Conservation (phyloP, 1,284 basidiomycete genomes). For the Afroboletus lepidellus region DNA sequence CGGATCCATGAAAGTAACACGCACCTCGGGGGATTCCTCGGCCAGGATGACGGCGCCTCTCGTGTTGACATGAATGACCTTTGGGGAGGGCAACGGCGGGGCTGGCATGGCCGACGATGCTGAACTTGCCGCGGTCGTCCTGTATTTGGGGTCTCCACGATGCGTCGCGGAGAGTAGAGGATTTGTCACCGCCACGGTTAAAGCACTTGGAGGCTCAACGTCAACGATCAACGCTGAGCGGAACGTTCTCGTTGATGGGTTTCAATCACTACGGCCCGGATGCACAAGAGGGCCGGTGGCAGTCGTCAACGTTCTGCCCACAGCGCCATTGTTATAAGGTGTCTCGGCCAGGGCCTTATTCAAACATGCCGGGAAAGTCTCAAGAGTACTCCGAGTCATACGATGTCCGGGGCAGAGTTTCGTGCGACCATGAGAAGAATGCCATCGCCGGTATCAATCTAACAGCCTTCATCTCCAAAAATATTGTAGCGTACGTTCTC, state of each 20-base stretch:
- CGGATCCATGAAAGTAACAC: slow-evolving; percentile 25
- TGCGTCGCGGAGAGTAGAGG: slow-evolving; percentile 6
- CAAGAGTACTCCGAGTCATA: neutral
- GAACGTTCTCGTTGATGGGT: slow-evolving; percentile 7
- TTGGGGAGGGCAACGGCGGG: slow-evolving; percentile 60
- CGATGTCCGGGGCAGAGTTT: neutral
- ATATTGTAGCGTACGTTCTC: neutral
- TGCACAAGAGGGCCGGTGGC: neutral
- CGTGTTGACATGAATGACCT: slow-evolving; percentile 82
- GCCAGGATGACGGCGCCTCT: slow-evolving; percentile 86
- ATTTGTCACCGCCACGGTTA: slow-evolving; percentile 22
- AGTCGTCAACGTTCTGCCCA: neutral
- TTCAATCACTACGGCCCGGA: neutral
- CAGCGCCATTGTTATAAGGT: slow-evolving; percentile 10
- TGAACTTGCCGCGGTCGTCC: slow-evolving; percentile 10
- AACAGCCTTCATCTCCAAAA: slow-evolving; percentile 2
- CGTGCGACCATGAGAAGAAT: slow-evolving; percentile 13
- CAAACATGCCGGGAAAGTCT: slow-evolving; percentile 4
- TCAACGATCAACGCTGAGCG: slow-evolving; percentile 5
- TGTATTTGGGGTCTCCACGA: slow-evolving; percentile 16
- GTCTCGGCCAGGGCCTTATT: slow-evolving; percentile 11
- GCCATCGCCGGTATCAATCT: slow-evolving; percentile 4
- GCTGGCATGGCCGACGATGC: slow-evolving; percentile 31
- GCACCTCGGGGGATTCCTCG: slow-evolving; percentile 90
- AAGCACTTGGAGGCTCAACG: neutral